phyloP scores from a whole-genome alignment of 257 asterid genomes.

The Fraxinus excelsior region DNA sequence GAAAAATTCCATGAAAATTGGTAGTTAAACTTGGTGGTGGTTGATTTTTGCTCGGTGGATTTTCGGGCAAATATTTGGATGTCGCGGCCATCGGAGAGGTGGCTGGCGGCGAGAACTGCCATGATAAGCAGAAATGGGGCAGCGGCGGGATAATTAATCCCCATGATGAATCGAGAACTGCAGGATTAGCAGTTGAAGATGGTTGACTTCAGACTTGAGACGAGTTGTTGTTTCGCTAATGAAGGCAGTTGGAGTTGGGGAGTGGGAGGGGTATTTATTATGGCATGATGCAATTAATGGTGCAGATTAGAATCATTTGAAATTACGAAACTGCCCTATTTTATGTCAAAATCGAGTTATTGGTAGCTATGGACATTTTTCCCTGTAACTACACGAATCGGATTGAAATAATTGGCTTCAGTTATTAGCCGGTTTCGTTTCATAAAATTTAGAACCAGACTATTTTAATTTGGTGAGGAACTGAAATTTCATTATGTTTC shows the following conservation, averaged over 20 bases:
- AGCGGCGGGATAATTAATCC: constrained; percentile 15
- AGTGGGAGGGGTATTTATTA: constrained; percentile 7
- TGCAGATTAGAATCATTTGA: not conserved
- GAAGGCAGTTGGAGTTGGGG: not conserved
- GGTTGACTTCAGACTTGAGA: not conserved
- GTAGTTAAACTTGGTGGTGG: constrained; percentile 22
- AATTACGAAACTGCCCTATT: not conserved
- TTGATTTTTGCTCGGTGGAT: not conserved
- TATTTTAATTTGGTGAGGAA: too few relatives aligned
- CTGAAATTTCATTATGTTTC: too few relatives aligned
- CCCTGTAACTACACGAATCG: too few relatives aligned
- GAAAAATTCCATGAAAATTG: constrained; percentile 33
- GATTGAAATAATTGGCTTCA: too few relatives aligned
- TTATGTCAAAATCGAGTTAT: not conserved
- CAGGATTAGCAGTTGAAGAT: not conserved
- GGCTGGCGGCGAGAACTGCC: constrained; percentile 23
- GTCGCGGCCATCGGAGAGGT: constrained; percentile 29
- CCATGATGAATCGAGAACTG: constrained; percentile 19
- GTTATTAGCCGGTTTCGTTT: too few relatives aligned
- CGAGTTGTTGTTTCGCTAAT: not conserved
- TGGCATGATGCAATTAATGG: not conserved
- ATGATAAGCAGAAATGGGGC: constrained; percentile 27
- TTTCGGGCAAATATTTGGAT: constrained; percentile 4
- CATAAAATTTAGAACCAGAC: too few relatives aligned
- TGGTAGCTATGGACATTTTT: not conserved